Conservation (phyloP, 208 protist genomes). For the Porcisia hertigi region DNA sequence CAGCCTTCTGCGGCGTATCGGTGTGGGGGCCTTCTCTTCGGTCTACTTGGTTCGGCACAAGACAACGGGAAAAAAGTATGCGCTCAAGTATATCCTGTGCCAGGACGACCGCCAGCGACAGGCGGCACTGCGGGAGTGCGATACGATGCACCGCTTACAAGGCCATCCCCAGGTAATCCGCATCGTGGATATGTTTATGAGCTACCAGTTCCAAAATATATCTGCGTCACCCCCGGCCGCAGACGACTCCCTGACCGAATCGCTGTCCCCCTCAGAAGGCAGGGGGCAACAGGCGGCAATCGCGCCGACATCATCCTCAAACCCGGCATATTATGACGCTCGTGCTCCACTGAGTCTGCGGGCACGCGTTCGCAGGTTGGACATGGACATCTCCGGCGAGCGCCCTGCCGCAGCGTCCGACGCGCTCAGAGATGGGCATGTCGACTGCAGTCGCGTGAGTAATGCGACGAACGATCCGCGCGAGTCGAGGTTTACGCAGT, state of each 20-base stretch:
- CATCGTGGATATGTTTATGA: conserved; percentile 85
- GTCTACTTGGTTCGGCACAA: conserved; percentile 76
- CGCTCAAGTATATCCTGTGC: conserved; percentile 82
- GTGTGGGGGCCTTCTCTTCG: conserved; percentile 65
- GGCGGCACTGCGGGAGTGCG: conserved; percentile 76
- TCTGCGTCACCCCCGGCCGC: neutral
- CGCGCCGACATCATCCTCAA: neutral
- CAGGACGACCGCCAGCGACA: conserved; percentile 52
- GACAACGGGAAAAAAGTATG: conserved; percentile 40
- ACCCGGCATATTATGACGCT: neutral
- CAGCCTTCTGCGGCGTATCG: conserved; percentile 54
- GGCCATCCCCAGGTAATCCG: conserved; percentile 77
- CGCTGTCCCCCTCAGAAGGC: neutral
- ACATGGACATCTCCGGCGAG: neutral
- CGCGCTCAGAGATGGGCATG: neutral
- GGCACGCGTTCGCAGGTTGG: neutral
- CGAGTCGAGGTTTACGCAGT: neutral
- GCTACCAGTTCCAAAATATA: conserved; percentile 44
- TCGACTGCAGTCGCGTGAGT: neutral
- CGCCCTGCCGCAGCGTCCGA: neutral
- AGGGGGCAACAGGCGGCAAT: neutral
- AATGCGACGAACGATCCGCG: neutral
- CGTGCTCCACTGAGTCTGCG: neutral
- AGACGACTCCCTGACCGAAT: neutral
- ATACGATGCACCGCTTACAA: conserved; percentile 62